Conservation (phyloP, 2,329 filamentous ascomycete genomes). For the Teratosphaeria zuluensis region DNA sequence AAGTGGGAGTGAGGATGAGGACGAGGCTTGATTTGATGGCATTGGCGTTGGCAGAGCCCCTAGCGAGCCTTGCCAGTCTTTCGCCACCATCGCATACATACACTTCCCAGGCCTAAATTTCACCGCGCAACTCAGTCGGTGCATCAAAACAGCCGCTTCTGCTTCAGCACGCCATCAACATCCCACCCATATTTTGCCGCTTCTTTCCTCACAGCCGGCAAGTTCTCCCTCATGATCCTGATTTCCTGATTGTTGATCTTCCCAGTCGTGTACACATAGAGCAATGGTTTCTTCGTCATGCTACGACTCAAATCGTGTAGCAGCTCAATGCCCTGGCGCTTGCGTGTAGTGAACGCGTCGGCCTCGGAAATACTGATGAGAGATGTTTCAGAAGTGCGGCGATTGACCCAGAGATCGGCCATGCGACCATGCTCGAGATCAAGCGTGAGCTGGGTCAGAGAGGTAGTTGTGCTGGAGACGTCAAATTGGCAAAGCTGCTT, state of each 20-base stretch:
- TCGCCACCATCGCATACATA: not conserved
- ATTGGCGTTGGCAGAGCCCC: too few relatives aligned
- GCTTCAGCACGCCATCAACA: slow-evolving; percentile 4
- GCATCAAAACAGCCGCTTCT: not conserved
- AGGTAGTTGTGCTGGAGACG: not conserved
- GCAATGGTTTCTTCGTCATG: slow-evolving; percentile 1
- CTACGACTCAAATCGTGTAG: slow-evolving; percentile 5
- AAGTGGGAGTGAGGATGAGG: too few relatives aligned
- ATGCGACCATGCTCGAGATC: slow-evolving; percentile 8
- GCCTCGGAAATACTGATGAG: slow-evolving; percentile 7
- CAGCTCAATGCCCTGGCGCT: slow-evolving; percentile 7
- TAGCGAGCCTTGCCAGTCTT: too few relatives aligned
- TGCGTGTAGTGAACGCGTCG: slow-evolving; percentile 7
- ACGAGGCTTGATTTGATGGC: too few relatives aligned
- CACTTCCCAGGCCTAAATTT: not conserved
- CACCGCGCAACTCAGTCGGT: too few relatives aligned
- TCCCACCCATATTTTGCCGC: slow-evolving; percentile 14
- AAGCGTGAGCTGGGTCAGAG: slow-evolving; percentile 5
- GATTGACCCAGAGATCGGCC: slow-evolving; percentile 9
- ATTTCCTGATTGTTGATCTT: slow-evolving; percentile 6
- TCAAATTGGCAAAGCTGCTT: slow-evolving; percentile 4
- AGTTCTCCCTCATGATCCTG: slow-evolving; percentile 5
- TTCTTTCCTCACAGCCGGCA: slow-evolving; percentile 6
- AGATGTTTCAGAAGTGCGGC: slow-evolving; percentile 5
- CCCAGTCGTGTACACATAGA: slow-evolving; percentile 3